A percentile compares a stretch with the other conserved stretches of the same genome.
phyloP scores from a whole-genome alignment of 2,329 filamentous ascomycete genomes.

The Botrytis galanthina region DNA sequence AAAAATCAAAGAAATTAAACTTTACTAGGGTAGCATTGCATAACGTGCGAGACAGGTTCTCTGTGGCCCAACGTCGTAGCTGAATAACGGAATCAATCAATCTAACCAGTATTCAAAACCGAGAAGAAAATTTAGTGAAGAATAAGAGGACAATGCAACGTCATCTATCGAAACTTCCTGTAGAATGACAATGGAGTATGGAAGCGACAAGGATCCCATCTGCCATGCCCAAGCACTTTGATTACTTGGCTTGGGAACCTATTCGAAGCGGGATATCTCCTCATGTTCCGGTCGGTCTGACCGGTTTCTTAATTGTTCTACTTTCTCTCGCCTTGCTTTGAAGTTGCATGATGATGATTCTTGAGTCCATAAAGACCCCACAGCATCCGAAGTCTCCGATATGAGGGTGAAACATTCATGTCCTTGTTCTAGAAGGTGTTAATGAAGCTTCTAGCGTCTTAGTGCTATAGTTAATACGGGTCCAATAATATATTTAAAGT shows the following conservation, averaged over 20 bases:
- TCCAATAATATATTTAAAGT: background rate
- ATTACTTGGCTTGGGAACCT: background rate
- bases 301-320: background rate
- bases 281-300: conserved; percentile 6
- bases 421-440: conserved; percentile 18
- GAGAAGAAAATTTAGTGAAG: background rate
- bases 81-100: background rate
- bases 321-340: conserved; percentile 1
- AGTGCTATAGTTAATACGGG: background rate
- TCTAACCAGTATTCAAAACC: background rate
- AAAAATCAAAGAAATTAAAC: conserved; percentile 2
- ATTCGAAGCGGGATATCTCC: background rate
- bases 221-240: background rate
- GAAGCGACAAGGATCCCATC: background rate
- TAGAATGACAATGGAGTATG: background rate
- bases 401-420: conserved; percentile 18
- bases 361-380: background rate
- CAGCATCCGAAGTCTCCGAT: background rate
- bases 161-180: background rate
- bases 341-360: background rate
- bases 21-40: background rate
- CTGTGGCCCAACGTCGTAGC: background rate
- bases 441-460: conserved; percentile 21
- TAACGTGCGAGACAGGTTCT: background rate
- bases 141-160: background rate